A percentile compares a stretch with the other conserved stretches of the same genome.
Conservation (phyloP, 2,329 filamentous ascomycete genomes). For the Monosporascus sp. region DNA sequence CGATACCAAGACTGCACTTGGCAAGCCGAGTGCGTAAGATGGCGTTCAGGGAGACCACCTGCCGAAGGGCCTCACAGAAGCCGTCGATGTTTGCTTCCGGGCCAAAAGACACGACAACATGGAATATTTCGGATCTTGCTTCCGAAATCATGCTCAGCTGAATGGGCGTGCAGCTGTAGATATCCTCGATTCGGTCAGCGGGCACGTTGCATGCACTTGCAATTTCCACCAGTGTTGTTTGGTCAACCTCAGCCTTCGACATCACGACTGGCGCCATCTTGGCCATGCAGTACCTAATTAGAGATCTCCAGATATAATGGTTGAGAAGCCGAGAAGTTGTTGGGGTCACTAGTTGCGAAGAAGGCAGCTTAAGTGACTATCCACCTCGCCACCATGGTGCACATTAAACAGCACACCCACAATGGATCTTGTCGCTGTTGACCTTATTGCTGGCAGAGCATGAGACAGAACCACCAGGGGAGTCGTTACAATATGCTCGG, state of each 20-base stretch:
- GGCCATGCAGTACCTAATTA: conserved; percentile 1
- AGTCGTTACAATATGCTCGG: not conserved
- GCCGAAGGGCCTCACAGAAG: conserved; percentile 5
- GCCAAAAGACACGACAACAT: conserved; percentile 1
- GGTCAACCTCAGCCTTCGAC: conserved; percentile 2
- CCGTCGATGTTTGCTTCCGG: conserved; percentile 2
- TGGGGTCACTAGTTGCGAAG: not conserved
- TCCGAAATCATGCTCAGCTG: conserved; percentile 7
- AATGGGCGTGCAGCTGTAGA: conserved; percentile 10
- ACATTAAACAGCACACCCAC: not conserved
- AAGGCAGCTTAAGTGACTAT: not conserved
- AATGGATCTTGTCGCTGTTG: too few relatives aligned
- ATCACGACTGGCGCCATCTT: conserved; percentile 1
- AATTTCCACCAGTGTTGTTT: conserved; percentile 1
- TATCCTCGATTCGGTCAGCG: conserved; percentile 4
- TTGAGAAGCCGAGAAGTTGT: not conserved
- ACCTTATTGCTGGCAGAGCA: too few relatives aligned
- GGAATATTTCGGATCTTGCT: conserved; percentile 1
- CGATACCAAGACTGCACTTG: conserved; percentile 3
- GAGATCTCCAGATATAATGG: not conserved
- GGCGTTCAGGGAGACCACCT: conserved; percentile 6
- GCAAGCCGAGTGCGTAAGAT: conserved; percentile 11
- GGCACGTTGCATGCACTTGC: conserved; percentile 4
- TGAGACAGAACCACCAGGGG: too few relatives aligned
- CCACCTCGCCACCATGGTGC: not conserved